These are phyloP conservation scores for Serendipita sp. DNA, from an alignment of 768 basidiomycete species.

Conservation along the genomic window DNA sequence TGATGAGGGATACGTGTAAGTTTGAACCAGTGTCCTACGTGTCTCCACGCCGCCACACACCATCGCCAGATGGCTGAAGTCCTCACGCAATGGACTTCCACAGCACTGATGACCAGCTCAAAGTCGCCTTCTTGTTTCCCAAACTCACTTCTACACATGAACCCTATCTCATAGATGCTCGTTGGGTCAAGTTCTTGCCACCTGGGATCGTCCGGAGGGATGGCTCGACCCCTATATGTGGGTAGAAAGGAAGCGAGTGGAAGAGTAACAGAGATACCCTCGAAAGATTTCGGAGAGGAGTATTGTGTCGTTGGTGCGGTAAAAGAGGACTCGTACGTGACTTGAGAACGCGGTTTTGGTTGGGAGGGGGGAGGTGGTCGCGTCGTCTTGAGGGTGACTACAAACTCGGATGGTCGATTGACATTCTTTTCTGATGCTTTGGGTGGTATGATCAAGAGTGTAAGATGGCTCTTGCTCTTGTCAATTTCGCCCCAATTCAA, in stretches of 20 bases:
- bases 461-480: background rate
- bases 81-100: constrained; percentile 12
- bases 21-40: background rate
- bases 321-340: background rate
- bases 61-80: background rate
- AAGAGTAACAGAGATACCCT: constrained; percentile 9
- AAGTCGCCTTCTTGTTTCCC: constrained; percentile 21
- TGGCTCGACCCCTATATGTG: constrained; percentile 19
- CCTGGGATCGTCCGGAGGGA: constrained; percentile 13
- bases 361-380: background rate
- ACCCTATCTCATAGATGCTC: constrained; percentile 17
- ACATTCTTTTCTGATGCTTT: background rate
- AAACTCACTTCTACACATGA: constrained; percentile 23
- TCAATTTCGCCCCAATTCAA: constrained; percentile 11
- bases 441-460: background rate
- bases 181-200: constrained; percentile 16
- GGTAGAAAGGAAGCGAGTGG: constrained; percentile 17
- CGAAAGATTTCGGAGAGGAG: background rate
- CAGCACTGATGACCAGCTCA: constrained; percentile 15
- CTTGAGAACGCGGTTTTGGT: background rate
- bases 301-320: background rate
- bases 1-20: background rate
- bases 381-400: constrained; percentile 2
- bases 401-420: background rate
- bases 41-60: background rate